A percentile compares a stretch with the other conserved stretches of the same genome.
Evolutionary conservation across 2,329 filamentous ascomycete genomes (phyloP).

Genomic region (Colletotrichum limetticola): DNA sequence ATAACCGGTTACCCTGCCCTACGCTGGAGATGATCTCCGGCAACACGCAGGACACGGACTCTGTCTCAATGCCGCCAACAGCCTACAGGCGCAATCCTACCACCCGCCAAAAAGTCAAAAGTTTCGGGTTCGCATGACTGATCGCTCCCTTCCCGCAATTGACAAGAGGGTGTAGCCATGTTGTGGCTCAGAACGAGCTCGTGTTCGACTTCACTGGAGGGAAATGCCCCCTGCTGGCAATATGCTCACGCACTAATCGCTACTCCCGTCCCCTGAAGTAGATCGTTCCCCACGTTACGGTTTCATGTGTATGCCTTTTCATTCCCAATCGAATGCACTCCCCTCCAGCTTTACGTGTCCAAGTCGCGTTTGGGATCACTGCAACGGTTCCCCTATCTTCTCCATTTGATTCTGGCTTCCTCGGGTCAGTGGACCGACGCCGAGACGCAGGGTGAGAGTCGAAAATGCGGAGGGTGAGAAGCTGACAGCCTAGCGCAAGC

Average conservation of each 20-base stretch:
- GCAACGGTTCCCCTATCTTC: conserved; percentile 1
- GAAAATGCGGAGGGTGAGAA: conserved; percentile 19
- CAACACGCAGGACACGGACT: neutral
- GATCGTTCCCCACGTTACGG: conserved; percentile 30
- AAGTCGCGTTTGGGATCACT: neutral
- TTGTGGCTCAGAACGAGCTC: conserved; percentile 18
- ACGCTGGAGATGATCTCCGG: conserved; percentile 7
- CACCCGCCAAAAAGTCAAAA: conserved; percentile 11
- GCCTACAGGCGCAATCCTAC: conserved; percentile 6
- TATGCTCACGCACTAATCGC: conserved; percentile 10
- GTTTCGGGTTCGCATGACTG: conserved; percentile 22
- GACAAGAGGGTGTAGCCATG: conserved; percentile 12
- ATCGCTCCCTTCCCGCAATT: conserved; percentile 32
- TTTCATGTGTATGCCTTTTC: conserved; percentile 26
- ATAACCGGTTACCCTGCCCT: conserved; percentile 11
- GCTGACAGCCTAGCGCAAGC: conserved; percentile 11
- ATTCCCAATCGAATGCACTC: conserved; percentile 29
- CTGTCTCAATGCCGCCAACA: conserved; percentile 11
- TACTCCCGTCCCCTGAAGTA: conserved; percentile 26
- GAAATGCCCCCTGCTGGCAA: conserved; percentile 3
- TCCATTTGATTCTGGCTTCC: neutral
- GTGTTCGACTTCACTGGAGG: neutral
- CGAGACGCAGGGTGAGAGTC: conserved; percentile 21
- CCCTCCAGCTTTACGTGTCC: conserved; percentile 9
- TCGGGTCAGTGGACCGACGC: conserved; percentile 12